Evolutionary conservation across 352 stramenopile genomes (phyloP).

Genomic region (Phytophthora rubi): DNA sequence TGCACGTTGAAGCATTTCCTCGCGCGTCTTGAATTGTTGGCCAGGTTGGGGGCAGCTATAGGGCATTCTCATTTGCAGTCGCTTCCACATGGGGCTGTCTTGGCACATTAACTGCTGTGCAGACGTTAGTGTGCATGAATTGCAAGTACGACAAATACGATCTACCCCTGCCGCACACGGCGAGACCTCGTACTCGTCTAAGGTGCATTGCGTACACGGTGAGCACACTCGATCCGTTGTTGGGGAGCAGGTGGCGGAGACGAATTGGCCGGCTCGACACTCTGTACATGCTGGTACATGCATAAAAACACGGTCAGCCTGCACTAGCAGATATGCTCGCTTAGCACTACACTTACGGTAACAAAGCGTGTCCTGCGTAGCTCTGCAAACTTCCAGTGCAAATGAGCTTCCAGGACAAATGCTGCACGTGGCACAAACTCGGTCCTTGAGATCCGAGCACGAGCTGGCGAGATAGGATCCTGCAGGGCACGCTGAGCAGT

Average conservation of each 20-base stretch:
- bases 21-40: slow-evolving; percentile 65
- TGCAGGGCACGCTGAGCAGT: slow-evolving; percentile 61
- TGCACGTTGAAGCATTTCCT: slow-evolving; percentile 61
- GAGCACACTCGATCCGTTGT: slow-evolving; percentile 65
- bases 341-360: slow-evolving; percentile 54
- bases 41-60: slow-evolving; percentile 69
- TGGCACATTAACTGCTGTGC: slow-evolving; percentile 64
- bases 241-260: slow-evolving; percentile 49
- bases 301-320: neutral
- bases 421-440: slow-evolving; percentile 59
- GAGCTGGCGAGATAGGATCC: slow-evolving; percentile 54
- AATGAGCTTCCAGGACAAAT: slow-evolving; percentile 70
- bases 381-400: slow-evolving; percentile 51
- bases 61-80: slow-evolving; percentile 63
- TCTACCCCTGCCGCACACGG: slow-evolving; percentile 58
- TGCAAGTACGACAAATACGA: slow-evolving; percentile 74
- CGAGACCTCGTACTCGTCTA: slow-evolving; percentile 75
- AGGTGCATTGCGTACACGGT: slow-evolving; percentile 67
- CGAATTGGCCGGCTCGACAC: slow-evolving; percentile 60
- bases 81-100: slow-evolving; percentile 65
- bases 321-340: neutral
- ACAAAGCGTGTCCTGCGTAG: slow-evolving; percentile 65
- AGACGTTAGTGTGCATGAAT: slow-evolving; percentile 71
- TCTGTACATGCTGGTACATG: slow-evolving; percentile 66
- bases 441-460: slow-evolving; percentile 67